Evolutionary conservation across 495 filamentous ascomycete genomes (phyloP).

Genomic region (Lasiosphaeris hirsuta): DNA sequence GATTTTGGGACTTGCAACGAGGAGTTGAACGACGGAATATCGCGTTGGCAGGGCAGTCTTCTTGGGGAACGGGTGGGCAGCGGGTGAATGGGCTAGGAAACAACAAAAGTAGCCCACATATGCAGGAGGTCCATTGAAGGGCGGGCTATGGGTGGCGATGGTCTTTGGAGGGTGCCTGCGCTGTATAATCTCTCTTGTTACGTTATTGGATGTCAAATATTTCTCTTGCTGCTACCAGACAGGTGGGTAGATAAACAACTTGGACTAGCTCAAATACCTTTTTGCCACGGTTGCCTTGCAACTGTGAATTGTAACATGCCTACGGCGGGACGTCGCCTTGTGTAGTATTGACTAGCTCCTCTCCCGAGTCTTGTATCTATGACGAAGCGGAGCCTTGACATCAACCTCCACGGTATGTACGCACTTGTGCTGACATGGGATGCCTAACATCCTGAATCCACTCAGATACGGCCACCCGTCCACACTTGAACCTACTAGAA

Average conservation of each 20-base stretch:
- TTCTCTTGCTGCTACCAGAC: constrained; percentile 11
- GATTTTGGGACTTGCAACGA: background rate
- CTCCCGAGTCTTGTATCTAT: background rate
- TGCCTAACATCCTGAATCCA: too few species aligned
- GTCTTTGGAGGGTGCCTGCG: constrained; percentile 18
- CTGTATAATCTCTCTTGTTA: constrained; percentile 32
- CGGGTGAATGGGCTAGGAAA: background rate
- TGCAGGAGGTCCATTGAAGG: too few species aligned
- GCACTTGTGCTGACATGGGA: too few species aligned
- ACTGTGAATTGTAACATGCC: too few species aligned
- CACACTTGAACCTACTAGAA: too few species aligned
- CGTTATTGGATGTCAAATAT: constrained; percentile 19
- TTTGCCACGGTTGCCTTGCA: background rate
- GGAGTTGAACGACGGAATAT: background rate
- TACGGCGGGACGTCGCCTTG: too few species aligned
- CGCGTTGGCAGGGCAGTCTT: background rate
- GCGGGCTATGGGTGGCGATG: constrained; percentile 11
- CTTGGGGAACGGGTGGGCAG: background rate
- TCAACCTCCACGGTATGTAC: too few species aligned
- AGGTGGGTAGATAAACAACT: constrained; percentile 21
- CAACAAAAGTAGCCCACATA: too few species aligned
- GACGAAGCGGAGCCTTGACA: background rate
- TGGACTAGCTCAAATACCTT: constrained; percentile 15
- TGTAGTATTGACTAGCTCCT: too few species aligned
- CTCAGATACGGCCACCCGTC: too few species aligned